Evolutionary conservation across 73 alveolate species (phyloP), one percentile per base, ranked within the genome.

Genomic region (Stentor roeselii): DNA sequence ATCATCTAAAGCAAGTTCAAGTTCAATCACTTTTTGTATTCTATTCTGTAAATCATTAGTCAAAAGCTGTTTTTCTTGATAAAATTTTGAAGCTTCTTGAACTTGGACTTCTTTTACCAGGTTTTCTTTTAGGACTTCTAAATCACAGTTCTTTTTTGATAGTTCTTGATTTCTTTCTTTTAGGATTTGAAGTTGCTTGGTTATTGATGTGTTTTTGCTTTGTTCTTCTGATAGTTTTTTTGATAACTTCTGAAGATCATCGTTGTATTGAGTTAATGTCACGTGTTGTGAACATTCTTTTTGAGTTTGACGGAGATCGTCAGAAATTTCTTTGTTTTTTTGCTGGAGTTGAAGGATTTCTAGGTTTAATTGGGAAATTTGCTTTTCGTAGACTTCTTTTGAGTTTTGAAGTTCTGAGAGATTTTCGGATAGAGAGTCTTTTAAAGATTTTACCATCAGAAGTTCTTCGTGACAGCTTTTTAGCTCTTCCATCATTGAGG

Each of bases 381-480:
- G 41, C n/a, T 67, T n/a, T 34, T 67, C 37, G 27, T 21, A 32
- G 34, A 21, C 50, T 67, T 67, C 80, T 67, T 32, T 67, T 67
- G 80, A 27, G 34, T 67, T 32, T 67, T 67, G 27, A 0, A 67
- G 80, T 67, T 67, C 80, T 67, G 14, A 36, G 11, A 67, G 27
- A 2, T 21, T 67, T 11, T 67, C 80, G 2, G 21, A 21, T 67
- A 30, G 37, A 67, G 37, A 36, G 11, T 36, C 21, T 27, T 27
- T 32, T 34, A 27, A 14, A 27, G 80, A n/a, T 0, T 21, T 67
- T 67, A 21, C 50, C 27, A 34, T 2, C 27, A 21, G 27, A 67
- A 21, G 21, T 67, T 67, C 80, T 67, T 67, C 80, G 21, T 50
- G 67, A 21, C 67, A 50, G 6, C 30, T 50, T 67, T 67, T 67